These are phyloP conservation scores for Stropharia rugosoannulata DNA, from an alignment of 768 basidiomycete species.

Conservation along the genomic window DNA sequence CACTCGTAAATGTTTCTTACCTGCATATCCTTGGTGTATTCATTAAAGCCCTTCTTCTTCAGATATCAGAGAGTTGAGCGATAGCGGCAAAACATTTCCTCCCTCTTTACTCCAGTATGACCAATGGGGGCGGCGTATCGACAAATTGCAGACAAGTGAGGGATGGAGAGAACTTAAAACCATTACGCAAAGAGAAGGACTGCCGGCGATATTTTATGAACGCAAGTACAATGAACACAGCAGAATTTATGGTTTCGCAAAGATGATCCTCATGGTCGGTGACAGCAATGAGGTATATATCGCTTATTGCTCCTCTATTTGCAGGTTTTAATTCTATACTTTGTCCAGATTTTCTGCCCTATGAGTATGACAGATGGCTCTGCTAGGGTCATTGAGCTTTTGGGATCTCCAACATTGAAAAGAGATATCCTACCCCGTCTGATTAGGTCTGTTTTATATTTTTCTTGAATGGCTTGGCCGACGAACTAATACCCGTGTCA, in stretches of 20 bases:
- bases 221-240: constrained; percentile 60
- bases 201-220: constrained; percentile 68
- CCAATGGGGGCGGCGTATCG: constrained; percentile 70
- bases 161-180: constrained; percentile 72
- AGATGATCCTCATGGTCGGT: constrained; percentile 58
- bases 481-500: constrained; percentile 22
- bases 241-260: constrained; percentile 64
- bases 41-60: not conserved
- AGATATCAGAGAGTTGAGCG: constrained; percentile 59
- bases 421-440: constrained; percentile 56
- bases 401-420: constrained; percentile 61
- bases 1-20: constrained; percentile 40
- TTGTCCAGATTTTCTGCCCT: constrained; percentile 61
- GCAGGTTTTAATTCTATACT: not conserved
- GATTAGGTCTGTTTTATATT: constrained; percentile 43
- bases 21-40: constrained; percentile 29
- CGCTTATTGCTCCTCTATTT: not conserved
- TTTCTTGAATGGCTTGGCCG: not conserved
- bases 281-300: constrained; percentile 59
- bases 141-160: constrained; percentile 67
- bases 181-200: constrained; percentile 59
- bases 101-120: constrained; percentile 68
- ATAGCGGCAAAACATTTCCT: constrained; percentile 39
- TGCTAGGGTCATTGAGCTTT: constrained; percentile 69
- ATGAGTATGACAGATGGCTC: constrained; percentile 80